phyloP scores from a whole-genome alignment of 2,329 filamentous ascomycete species.

The Arachnopeziza araneosa region DNA sequence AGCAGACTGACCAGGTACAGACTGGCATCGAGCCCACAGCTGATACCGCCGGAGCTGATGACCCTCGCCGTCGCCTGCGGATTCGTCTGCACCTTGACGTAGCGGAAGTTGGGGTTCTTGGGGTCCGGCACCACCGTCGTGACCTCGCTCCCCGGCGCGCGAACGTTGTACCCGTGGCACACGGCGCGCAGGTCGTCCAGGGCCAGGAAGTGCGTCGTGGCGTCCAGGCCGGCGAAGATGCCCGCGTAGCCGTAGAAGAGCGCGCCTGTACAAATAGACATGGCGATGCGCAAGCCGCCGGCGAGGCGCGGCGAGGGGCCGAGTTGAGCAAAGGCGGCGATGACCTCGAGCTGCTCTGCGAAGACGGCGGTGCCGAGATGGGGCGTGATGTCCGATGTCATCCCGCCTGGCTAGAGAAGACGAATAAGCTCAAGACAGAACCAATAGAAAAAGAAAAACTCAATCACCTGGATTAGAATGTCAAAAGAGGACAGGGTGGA shows the following conservation, averaged over 20 bases:
- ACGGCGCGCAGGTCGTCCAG: neutral
- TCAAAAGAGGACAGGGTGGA: neutral
- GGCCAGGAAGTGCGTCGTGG: slow-evolving; percentile 59
- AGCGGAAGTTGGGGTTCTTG: neutral
- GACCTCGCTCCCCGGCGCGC: neutral
- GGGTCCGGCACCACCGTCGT: neutral
- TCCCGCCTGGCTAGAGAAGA: too few species aligned
- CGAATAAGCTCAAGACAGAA: too few species aligned
- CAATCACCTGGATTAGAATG: neutral
- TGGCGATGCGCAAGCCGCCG: neutral
- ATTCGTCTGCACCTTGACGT: neutral
- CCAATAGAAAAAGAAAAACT: too few species aligned
- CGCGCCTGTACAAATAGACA: slow-evolving; percentile 64
- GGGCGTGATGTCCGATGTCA: neutral
- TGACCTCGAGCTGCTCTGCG: neutral
- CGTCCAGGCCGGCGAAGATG: slow-evolving; percentile 71
- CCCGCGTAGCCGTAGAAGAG: slow-evolving; percentile 73
- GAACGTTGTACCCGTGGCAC: neutral
- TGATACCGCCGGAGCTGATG: slow-evolving; percentile 74
- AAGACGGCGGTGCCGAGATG: neutral
- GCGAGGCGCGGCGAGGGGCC: neutral
- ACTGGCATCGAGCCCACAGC: slow-evolving; percentile 75
- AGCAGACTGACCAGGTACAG: slow-evolving; percentile 81
- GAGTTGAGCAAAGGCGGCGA: neutral
- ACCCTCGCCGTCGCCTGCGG: slow-evolving; percentile 45